Evolutionary conservation across 805 yeast genomes (phyloP), one percentile per base, ranked within the genome.

Genomic region (Clavispora fructus): DNA sequence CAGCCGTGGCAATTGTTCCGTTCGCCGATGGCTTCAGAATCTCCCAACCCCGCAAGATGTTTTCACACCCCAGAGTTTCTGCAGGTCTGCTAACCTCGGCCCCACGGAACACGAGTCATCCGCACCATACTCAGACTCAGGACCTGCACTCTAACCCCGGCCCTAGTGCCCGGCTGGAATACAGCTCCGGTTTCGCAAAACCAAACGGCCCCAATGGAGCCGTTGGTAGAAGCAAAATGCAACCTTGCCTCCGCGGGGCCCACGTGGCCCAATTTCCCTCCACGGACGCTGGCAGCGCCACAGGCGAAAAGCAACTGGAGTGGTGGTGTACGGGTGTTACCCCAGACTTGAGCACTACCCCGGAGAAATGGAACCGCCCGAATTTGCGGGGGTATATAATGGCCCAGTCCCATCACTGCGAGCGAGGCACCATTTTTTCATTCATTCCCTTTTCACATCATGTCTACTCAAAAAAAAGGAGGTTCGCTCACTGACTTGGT

Each of bases 401-500:
- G 23, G 35, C 29, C 30, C 11, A 7, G 31, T 12, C 38, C 39
- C 33, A 4, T 19, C 13, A 26, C 5, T 13, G 40, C 13, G 27
- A 17, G 5, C 4, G 17, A 25, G 13, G 7, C 12, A 12, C 6
- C 13, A 28, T 19, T 31, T 16, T 23, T 41, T 32, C 23, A n/a
- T 23, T 17, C 31, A 17, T 16, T 3, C 16, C 17, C 12, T 12
- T 9, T 39, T 39, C 14, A 19, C 6, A 23, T 12, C 6, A 52
- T 53, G 57, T 48, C 56, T 8, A 38, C 52, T 16, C 67, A 65
- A 49, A 62, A 61, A 40, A 69, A 69, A 45, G 67, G 68, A 30
- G 68, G 63, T 46, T 62, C 73, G 35, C 78, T 82, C 11, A 76
- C 83, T 46, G 90, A 85, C 60, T 74, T 86, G 55, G 74, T 88